These are phyloP conservation scores for Taphrina betulina DNA, from an alignment of 1,139 yeast species.

Conservation along the genomic window DNA sequence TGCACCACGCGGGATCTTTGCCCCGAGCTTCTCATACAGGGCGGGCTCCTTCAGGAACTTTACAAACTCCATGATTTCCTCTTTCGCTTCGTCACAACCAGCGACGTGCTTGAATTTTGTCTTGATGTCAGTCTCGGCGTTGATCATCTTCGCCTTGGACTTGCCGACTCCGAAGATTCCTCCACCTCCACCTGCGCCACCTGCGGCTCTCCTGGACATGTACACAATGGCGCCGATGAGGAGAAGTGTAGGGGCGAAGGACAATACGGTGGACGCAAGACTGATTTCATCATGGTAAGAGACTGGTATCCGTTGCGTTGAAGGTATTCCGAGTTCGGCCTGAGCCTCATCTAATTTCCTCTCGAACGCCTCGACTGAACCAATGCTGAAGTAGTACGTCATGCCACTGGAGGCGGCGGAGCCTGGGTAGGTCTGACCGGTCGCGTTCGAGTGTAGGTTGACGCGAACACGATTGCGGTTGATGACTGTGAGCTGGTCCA, in stretches of 20 bases:
- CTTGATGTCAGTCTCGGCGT: constrained; percentile 86
- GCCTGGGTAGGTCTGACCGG: constrained; percentile 40
- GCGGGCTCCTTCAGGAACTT: constrained; percentile 84
- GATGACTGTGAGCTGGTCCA: constrained; percentile 69
- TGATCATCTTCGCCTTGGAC: constrained; percentile 71
- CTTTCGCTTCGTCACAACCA: constrained; percentile 96
- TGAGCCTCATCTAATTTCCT: constrained; percentile 75
- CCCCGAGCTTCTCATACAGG: constrained; percentile 88
- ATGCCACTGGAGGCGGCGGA: constrained; percentile 37
- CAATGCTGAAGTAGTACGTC: constrained; percentile 69
- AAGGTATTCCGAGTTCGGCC: constrained; percentile 62
- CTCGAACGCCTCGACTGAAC: constrained; percentile 90
- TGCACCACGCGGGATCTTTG: constrained; percentile 97
- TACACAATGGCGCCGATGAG: constrained; percentile 83
- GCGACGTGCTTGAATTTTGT: constrained; percentile 92
- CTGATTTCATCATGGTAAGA: constrained; percentile 70
- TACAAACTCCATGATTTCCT: constrained; percentile 96
- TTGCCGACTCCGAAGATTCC: constrained; percentile 51
- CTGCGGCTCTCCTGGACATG: constrained; percentile 60
- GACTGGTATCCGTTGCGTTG: constrained; percentile 75
- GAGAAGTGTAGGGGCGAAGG: constrained; percentile 79
- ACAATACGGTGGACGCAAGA: constrained; percentile 60
- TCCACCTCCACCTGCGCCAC: constrained; percentile 56
- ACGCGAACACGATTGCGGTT: constrained; percentile 80
- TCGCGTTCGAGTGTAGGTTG: constrained; percentile 61